These are phyloP conservation scores for Phytophthora boehmeriae DNA, from an alignment of 352 stramenopile genomes.

Conservation along the genomic window DNA sequence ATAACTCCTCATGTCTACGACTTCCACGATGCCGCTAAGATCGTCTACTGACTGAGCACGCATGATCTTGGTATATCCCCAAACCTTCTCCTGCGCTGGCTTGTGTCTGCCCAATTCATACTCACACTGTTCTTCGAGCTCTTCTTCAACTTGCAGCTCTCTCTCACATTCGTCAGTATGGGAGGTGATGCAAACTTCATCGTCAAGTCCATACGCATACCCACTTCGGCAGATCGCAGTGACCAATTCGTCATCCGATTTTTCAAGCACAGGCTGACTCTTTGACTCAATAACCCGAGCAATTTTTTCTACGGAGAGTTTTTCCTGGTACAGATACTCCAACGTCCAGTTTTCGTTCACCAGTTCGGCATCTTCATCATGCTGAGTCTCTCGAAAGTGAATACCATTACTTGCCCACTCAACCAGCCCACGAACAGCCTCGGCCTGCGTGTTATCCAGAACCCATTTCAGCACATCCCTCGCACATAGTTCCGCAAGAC, in stretches of 20 bases:
- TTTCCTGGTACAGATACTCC: slow-evolving; percentile 38
- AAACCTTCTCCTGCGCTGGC: slow-evolving; percentile 28
- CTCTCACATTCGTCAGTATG: slow-evolving; percentile 63
- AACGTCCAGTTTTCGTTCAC: slow-evolving; percentile 60
- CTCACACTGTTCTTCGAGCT: slow-evolving; percentile 43
- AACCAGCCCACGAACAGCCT: slow-evolving; percentile 62
- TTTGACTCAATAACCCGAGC: slow-evolving; percentile 40
- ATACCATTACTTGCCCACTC: slow-evolving; percentile 86
- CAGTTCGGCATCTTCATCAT: slow-evolving; percentile 28
- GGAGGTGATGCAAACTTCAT: slow-evolving; percentile 42
- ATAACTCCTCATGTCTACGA: slow-evolving; percentile 4
- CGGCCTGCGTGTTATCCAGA: slow-evolving; percentile 83
- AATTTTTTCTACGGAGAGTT: slow-evolving; percentile 36
- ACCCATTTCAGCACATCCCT: slow-evolving; percentile 85
- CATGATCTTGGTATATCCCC: slow-evolving; percentile 28
- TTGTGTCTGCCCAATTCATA: slow-evolving; percentile 5
- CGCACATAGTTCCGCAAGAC: slow-evolving; percentile 18
- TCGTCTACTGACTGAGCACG: slow-evolving; percentile 15
- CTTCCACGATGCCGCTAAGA: slow-evolving; percentile 6
- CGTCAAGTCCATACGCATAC: slow-evolving; percentile 37
- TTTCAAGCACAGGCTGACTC: slow-evolving; percentile 1
- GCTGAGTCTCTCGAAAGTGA: slow-evolving; percentile 55
- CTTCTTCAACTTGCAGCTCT: slow-evolving; percentile 61
- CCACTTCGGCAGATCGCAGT: slow-evolving; percentile 23
- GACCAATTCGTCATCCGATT: slow-evolving; percentile 6